Evolutionary conservation across 75 land plant species (phyloP), one percentile per base, ranked within the genome.

Genomic region (Pinus tabuliformis): DNA sequence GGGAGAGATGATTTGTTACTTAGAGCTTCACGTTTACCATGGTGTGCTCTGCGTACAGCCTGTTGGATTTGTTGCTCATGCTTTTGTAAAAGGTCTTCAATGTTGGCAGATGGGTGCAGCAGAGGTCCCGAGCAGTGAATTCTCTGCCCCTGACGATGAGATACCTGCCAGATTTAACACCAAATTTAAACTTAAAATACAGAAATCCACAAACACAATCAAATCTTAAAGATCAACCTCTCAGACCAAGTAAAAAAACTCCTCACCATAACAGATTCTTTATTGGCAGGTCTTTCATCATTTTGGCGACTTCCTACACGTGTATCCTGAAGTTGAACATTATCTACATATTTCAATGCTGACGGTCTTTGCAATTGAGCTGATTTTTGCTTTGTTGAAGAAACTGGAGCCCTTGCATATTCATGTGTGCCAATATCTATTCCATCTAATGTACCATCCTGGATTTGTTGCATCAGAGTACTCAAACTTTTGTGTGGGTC

Each of bases 21-120:
- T 39, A 39, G n/a, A 18, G 37, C 8, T 73, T 73, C 37, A 15
- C 61, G 16, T 73, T 73, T 73, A 26, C 59, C 65, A 4, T 73
- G 26, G n/a, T 61, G 75, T 26, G 75, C 59, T 73, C 61, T 52
- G 26, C 75, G 24, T 28, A 73, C 75, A 26, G 75, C 75, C 28
- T 21, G 57, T 73, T 73, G 75, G n/a, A 73, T 57, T 18, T 73
- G 33, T 7, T 61, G 63, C 75, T 73, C 75, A 22, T 73, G 75
- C 75, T 73, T 56, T 52, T 73, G 14, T 56, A 73, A 73, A 52
- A 73, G 56, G 17, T 56, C 59, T 37, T 73, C 75, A 73, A 73
- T 52, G 54, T 73, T 73, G 28, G 75, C 75, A 73, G 75, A 73
- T 56, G 61, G 75, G 52, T 59, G 59, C 75, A 73, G 52, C 30